A percentile compares a stretch with the other conserved stretches of the same genome.
Conservation (phyloP, 2,329 filamentous ascomycete genomes). For the Fusarium torreyae region DNA sequence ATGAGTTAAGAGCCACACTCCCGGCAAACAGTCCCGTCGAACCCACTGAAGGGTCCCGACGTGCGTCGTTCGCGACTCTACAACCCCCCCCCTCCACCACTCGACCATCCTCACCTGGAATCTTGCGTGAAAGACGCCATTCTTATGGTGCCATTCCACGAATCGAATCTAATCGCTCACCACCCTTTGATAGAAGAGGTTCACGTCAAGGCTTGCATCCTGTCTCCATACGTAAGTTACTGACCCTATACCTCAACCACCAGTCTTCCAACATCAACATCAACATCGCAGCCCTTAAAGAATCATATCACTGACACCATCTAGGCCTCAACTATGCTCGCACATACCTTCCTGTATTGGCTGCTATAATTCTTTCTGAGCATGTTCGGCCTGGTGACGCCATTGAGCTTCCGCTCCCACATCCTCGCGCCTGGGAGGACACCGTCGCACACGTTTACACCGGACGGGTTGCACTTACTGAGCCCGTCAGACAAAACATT, state of each 20-base stretch:
- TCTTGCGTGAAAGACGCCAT: constrained; percentile 25
- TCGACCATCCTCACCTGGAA: constrained; percentile 24
- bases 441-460: constrained; percentile 71
- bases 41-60: constrained; percentile 11
- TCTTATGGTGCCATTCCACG: constrained; percentile 27
- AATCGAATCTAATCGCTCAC: background rate
- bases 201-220: constrained; percentile 25
- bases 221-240: constrained; percentile 48
- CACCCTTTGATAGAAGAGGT: constrained; percentile 25
- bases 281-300: background rate
- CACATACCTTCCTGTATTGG: constrained; percentile 65
- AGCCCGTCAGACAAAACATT: constrained; percentile 67
- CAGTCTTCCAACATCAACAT: background rate
- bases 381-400: constrained; percentile 67
- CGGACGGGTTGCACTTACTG: constrained; percentile 61
- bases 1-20: constrained; percentile 63
- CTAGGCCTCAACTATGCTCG: constrained; percentile 54
- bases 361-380: constrained; percentile 68
- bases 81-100: constrained; percentile 14
- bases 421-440: constrained; percentile 69
- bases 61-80: constrained; percentile 36
- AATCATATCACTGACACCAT: constrained; percentile 15
- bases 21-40: constrained; percentile 52
- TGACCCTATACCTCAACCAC: constrained; percentile 20
- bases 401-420: constrained; percentile 71